Base-by-base conservation (phyloP, 805 yeast genomes). In the Limtongia smithiae region DNA sequence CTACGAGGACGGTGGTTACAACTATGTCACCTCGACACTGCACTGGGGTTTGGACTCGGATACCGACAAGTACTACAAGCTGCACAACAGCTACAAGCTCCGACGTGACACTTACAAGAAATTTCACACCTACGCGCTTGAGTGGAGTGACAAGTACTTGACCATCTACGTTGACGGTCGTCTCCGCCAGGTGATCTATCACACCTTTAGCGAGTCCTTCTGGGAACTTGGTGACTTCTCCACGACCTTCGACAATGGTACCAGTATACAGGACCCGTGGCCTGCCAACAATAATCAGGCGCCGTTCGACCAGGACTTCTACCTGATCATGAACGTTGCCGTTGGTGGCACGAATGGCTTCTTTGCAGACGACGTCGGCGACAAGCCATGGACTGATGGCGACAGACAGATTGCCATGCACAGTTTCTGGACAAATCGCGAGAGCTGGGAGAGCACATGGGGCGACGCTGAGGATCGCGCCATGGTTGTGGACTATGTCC, bases 261-360 rank as follows among this genome's bases (percentile, higher is more conserved):
- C 51, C 17, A 20, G 44, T 8, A 12, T 52, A 28, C n/a, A 25
- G 8, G 45, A 52, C 27, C 54, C 57, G 14, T 52, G 57, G 57
- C 50, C 53, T 3, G 44, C 27, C 14, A 24, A 28, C 36, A 46
- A 38, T 34, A 8, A 14, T 20, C 31, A 33, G 6, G 52, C 57
- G 28, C 57, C 57, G 14, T 52, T 52, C 15, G 57, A 52, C 39
- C 57, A 48, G 37, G 54, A 44, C 18, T 52, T 52, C 20, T 52
- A 48, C 37, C 32, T 52, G 27, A 52, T 52, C 24, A 20, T 52
- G 18, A 48, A 52, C 40, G 57, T 52, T 18, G 57, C 53, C 3
- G 57, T 49, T 15, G 57, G 57, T 24, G 57, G 57, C 32, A 48
- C 50, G 7, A 52, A 52, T 33, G 57, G 54, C 11, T 52, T 28